phyloP scores from a whole-genome alignment of 2,329 filamentous ascomycete genomes.

The Pyricularia grisea region DNA sequence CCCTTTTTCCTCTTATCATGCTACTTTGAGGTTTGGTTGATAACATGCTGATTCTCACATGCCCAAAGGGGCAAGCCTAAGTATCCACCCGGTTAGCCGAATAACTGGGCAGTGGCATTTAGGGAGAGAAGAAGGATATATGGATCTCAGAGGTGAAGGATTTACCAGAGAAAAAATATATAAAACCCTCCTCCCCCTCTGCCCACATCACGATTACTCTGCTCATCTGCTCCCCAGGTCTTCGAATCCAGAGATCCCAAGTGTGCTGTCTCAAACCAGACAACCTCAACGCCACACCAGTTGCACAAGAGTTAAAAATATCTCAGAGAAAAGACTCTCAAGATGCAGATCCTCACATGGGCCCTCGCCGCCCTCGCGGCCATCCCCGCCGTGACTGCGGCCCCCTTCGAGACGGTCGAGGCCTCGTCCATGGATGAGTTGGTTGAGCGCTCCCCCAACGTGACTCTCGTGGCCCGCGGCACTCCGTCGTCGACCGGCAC shows the following conservation, averaged over 20 bases:
- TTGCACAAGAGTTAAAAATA: neutral
- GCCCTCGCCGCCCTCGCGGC: neutral
- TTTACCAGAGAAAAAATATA: neutral
- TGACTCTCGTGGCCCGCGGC: neutral
- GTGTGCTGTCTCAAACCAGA: neutral
- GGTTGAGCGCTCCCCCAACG: neutral
- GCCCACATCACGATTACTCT: neutral
- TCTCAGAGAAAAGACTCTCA: neutral
- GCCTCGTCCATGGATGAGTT: slow-evolving; percentile 1
- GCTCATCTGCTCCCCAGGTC: neutral
- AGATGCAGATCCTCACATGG: slow-evolving; percentile 1
- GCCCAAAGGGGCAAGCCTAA: neutral
- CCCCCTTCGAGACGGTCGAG: neutral
- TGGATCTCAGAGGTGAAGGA: neutral
- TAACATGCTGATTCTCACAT: neutral
- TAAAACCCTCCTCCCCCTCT: neutral
- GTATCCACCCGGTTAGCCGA: no score
- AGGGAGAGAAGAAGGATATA: neutral
- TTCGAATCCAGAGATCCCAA: neutral
- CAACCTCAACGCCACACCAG: neutral
- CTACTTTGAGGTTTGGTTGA: neutral
- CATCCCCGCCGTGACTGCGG: neutral
- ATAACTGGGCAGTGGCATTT: no score
- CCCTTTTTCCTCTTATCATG: neutral
- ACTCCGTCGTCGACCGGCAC: neutral